Conservation (phyloP, 1,139 yeast genomes). For the Scheffersomyces illinoinensis region DNA sequence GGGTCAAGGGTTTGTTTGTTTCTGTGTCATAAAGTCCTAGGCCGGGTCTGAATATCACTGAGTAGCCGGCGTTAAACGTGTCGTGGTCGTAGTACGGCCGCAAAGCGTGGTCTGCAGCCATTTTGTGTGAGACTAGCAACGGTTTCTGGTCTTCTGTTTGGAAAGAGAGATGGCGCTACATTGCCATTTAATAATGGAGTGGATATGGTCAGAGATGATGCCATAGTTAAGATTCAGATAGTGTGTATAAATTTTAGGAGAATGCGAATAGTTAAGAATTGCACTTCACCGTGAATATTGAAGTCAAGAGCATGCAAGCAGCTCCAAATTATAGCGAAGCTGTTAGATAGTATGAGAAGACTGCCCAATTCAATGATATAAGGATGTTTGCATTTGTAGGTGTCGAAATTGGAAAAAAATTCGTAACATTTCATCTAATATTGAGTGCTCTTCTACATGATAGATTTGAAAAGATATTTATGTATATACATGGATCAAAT, state of each 20-base stretch:
- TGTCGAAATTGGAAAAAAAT: background rate
- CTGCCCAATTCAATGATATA: too few species aligned
- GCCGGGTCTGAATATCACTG: conserved; percentile 61
- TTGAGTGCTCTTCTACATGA: background rate
- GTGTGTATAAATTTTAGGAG: background rate
- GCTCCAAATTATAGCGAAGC: too few species aligned
- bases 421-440: too few species aligned
- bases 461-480: background rate
- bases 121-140: background rate
- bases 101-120: conserved; percentile 16
- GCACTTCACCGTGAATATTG: too few species aligned
- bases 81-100: conserved; percentile 78
- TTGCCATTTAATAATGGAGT: background rate
- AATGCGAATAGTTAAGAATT: background rate
- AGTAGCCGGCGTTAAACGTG: conserved; percentile 66
- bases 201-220: background rate
- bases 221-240: background rate
- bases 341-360: too few species aligned
- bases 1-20: conserved; percentile 36
- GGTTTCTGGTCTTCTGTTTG: background rate
- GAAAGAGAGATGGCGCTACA: background rate
- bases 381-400: too few species aligned
- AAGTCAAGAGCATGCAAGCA: too few species aligned
- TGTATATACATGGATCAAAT: background rate
- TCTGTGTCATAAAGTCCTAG: conserved; percentile 53